phyloP scores from a whole-genome alignment of 495 filamentous ascomycete species.

The Xylaria grammica region DNA sequence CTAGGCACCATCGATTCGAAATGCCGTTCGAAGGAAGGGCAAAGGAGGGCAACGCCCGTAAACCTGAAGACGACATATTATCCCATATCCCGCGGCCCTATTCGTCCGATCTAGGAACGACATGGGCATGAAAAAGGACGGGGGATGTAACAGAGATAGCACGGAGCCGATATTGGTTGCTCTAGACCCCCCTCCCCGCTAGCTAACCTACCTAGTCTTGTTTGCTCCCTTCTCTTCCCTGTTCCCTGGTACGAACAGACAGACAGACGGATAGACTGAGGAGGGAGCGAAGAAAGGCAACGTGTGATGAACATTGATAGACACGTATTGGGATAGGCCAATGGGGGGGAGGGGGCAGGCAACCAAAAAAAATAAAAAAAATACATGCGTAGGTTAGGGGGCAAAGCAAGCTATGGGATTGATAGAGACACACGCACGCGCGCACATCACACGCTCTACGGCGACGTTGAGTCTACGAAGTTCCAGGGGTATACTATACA shows the following conservation, averaged over 20 bases:
- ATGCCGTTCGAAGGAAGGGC: slow-evolving; percentile 9
- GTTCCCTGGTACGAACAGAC: slow-evolving; percentile 17
- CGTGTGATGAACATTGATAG: slow-evolving; percentile 16
- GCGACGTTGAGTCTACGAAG: slow-evolving; percentile 29
- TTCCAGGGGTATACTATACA: slow-evolving; percentile 25
- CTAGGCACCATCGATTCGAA: slow-evolving; percentile 4
- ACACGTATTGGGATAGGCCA: background rate
- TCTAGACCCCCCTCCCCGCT: background rate
- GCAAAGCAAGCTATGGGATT: background rate
- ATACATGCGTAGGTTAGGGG: background rate
- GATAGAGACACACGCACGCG: slow-evolving; percentile 19
- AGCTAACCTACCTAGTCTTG: background rate
- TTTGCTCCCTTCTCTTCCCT: background rate
- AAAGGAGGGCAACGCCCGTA: background rate
- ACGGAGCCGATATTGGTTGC: background rate
- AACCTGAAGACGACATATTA: slow-evolving; percentile 7
- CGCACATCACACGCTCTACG: background rate
- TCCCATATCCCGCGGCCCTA: background rate
- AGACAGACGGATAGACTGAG: background rate
- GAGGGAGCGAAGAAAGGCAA: background rate
- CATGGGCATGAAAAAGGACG: slow-evolving; percentile 29
- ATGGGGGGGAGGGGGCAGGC: background rate
- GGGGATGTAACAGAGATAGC: slow-evolving; percentile 23
- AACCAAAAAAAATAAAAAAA: background rate
- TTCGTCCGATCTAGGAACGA: slow-evolving; percentile 48